Base-by-base conservation (phyloP, 2,329 filamentous ascomycete genomes). In the Ceratocystis huliohia region DNA sequence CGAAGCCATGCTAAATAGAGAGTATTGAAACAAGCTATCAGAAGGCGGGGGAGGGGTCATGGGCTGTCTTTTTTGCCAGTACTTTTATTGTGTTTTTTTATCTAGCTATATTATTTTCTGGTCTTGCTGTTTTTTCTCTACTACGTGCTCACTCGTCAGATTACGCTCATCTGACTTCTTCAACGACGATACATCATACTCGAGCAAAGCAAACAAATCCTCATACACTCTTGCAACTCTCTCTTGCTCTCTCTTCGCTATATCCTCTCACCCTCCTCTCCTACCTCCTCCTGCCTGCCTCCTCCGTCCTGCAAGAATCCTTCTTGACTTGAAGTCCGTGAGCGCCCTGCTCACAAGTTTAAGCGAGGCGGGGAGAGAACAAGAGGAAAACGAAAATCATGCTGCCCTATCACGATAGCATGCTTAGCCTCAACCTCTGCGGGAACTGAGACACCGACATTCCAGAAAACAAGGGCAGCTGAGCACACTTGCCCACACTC, bases 281-380 rank as follows among this genome's bases (percentile, higher is more conserved):
- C 6, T 28, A 17, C 13, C 50, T 28, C 22, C 15, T 15, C 30
- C 22, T 59, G 17, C 30, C 53, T 33, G 4, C 25, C 53, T 28
- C 25, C 25, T 59, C n/a, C 56, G 13, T 59, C 56, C 30, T 37
- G 15, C 25, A 41, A 41, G 37, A 41, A 59, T 59, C 56, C 56
- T 59, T 59, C 56, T 37, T 15, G 5, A 20, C 56, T 8, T 59
- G 56, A 41, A 10, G 56, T 59, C 56, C 56, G 56, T 59, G 56
- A 59, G 33, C 56, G 56, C 25, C 56, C 56, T 59, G 25, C 56
- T 59, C 56, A 59, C 56, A 59, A 59, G 56, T 59, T 59, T 59
- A 59, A 59, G 56, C 56, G 56, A 59, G 56, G 56, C 56, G 25
- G 25, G 56, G 56, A 13, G 56, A 20, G 56, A 59, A 59, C 13